Evolutionary conservation across 495 filamentous ascomycete genomes (phyloP).

Genomic region (Lentithecium fluviatile): DNA sequence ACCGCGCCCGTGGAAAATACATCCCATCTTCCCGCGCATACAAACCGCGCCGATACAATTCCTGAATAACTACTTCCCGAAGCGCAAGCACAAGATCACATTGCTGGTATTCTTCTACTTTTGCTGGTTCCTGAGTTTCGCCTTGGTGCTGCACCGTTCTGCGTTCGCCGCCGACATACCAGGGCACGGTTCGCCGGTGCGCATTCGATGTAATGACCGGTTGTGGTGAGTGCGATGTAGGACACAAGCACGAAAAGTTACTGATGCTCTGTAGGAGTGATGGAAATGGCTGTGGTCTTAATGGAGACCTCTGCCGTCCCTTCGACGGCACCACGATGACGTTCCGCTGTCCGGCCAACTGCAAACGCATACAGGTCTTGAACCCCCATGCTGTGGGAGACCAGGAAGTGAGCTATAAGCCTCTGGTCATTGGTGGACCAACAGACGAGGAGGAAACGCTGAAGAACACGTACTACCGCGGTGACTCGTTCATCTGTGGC

Average conservation of each 20-base stretch:
- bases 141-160: constrained; percentile 43
- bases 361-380: constrained; percentile 38
- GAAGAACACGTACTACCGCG: constrained; percentile 40
- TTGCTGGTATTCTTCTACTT: constrained; percentile 42
- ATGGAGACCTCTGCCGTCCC: constrained; percentile 46
- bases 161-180: constrained; percentile 42
- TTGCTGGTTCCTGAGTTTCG: constrained; percentile 43
- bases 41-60: constrained; percentile 43
- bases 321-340: constrained; percentile 43
- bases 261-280: constrained; percentile 27
- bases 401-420: constrained; percentile 43
- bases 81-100: constrained; percentile 40
- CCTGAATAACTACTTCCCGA: constrained; percentile 44
- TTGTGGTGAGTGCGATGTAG: constrained; percentile 49
- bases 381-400: constrained; percentile 47
- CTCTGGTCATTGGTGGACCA: constrained; percentile 46
- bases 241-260: not conserved
- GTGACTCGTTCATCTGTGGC: constrained; percentile 48
- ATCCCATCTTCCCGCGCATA: constrained; percentile 41
- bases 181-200: constrained; percentile 44
- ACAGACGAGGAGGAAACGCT: constrained; percentile 34
- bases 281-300: constrained; percentile 49
- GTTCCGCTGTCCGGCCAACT: constrained; percentile 48
- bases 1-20: constrained; percentile 43
- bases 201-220: constrained; percentile 51